phyloP scores from a whole-genome alignment of 2,329 filamentous ascomycete genomes.

The Teratosphaeria zuluensis region DNA sequence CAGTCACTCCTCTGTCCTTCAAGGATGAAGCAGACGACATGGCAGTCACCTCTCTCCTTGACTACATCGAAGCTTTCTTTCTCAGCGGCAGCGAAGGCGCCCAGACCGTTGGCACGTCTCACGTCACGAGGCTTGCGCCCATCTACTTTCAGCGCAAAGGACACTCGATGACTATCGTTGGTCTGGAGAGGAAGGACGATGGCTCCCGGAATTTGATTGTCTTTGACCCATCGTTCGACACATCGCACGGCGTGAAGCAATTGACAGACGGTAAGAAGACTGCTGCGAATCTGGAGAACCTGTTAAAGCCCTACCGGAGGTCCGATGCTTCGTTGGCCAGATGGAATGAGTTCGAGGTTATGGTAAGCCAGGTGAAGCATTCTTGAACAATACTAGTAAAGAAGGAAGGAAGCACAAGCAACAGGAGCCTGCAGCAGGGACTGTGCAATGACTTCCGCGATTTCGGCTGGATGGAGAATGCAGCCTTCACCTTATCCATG shows the following conservation, averaged over 20 bases:
- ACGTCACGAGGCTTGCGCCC: slow-evolving; percentile 63
- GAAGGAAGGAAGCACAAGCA: neutral
- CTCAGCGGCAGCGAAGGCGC: slow-evolving; percentile 38
- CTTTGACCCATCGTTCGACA: slow-evolving; percentile 77
- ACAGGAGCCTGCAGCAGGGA: neutral
- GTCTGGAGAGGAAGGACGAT: slow-evolving; percentile 60
- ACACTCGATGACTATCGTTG: slow-evolving; percentile 84
- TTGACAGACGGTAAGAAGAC: slow-evolving; percentile 42
- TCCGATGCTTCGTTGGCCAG: slow-evolving; percentile 57
- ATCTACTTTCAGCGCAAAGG: slow-evolving; percentile 88
- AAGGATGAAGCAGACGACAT: slow-evolving; percentile 39
- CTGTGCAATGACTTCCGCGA: neutral
- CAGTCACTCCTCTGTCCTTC: slow-evolving; percentile 43
- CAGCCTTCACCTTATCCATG: neutral
- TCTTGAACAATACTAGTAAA: neutral
- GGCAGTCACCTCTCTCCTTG: slow-evolving; percentile 48
- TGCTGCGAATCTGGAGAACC: slow-evolving; percentile 30
- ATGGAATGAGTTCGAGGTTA: slow-evolving; percentile 64
- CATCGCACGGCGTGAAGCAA: slow-evolving; percentile 53
- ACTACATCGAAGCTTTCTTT: slow-evolving; percentile 68
- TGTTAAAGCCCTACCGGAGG: slow-evolving; percentile 66
- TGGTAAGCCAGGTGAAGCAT: slow-evolving; percentile 8
- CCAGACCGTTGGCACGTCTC: slow-evolving; percentile 50
- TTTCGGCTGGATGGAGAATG: neutral
- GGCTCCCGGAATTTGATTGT: slow-evolving; percentile 64